These are phyloP conservation scores for Cnidoscolus chayamansa DNA, from an alignment of 441 rosid species.

Conservation along the genomic window DNA sequence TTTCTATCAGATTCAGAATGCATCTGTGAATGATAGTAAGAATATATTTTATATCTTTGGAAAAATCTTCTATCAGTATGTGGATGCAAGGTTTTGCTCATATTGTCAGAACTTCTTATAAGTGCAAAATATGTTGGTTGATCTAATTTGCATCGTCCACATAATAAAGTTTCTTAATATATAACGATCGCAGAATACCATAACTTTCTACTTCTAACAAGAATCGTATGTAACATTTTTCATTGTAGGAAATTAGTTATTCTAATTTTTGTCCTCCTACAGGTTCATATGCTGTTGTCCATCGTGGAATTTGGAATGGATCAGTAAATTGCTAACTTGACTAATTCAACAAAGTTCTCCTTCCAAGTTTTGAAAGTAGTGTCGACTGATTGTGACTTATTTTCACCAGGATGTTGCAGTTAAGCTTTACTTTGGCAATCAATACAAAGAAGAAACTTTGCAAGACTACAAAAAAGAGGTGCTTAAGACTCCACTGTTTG, in stretches of 20 bases:
- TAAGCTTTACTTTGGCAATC: constrained; percentile 65
- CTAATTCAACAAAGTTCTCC: constrained; percentile 11
- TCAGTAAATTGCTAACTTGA: constrained; percentile 43
- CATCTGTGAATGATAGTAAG: neutral
- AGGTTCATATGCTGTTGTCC: constrained; percentile 77
- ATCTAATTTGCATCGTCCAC: constrained; percentile 4
- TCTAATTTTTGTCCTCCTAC: constrained; percentile 14
- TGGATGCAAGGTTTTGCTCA: neutral
- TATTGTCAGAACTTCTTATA: too few species aligned
- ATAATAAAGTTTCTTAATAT: neutral
- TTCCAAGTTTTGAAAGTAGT: constrained; percentile 9
- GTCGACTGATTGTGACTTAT: constrained; percentile 14
- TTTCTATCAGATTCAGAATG: neutral
- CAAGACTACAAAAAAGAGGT: constrained; percentile 78
- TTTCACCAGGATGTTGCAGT: constrained; percentile 71
- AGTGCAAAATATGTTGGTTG: neutral
- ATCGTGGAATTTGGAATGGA: constrained; percentile 82
- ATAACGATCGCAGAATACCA: neutral
- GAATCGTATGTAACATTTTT: neutral
- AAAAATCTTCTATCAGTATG: neutral
- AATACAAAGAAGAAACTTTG: constrained; percentile 49
- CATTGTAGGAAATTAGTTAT: neutral
- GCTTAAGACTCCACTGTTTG: constrained; percentile 18
- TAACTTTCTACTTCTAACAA: neutral
- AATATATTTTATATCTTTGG: neutral